Conservation (phyloP, 2,329 filamentous ascomycete genomes). For the Stylonectria norvegica region DNA sequence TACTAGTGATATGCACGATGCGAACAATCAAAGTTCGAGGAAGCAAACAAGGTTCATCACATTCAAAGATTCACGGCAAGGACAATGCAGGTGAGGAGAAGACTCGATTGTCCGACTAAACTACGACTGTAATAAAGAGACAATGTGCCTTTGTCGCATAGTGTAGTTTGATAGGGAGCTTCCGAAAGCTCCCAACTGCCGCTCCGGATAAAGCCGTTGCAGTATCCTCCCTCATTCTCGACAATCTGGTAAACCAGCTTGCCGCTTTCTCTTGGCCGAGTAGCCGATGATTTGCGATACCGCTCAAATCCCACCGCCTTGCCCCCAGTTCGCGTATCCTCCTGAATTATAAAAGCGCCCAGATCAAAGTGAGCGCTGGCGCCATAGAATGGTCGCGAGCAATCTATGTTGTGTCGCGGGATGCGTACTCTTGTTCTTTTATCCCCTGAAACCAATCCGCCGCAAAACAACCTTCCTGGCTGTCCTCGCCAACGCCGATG, state of each 20-base stretch:
- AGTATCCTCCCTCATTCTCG: conserved; percentile 12
- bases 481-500: conserved; percentile 53
- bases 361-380: conserved; percentile 23
- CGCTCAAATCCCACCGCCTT: too few relatives aligned
- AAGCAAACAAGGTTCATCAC: too few relatives aligned
- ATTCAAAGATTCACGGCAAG: too few relatives aligned
- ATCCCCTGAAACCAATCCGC: conserved; percentile 31
- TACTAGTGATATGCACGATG: too few relatives aligned
- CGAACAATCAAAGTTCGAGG: too few relatives aligned
- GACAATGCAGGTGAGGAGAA: too few relatives aligned
- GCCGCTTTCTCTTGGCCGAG: conserved; percentile 7
- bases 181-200: conserved; percentile 3
- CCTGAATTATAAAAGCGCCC: conserved; percentile 31
- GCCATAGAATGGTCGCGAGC: conserved; percentile 28
- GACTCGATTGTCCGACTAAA: too few relatives aligned
- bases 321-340: conserved; percentile 20
- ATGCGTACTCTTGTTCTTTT: conserved; percentile 38
- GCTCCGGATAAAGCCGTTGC: too few relatives aligned
- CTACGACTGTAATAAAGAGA: too few relatives aligned
- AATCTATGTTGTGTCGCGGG: conserved; percentile 41
- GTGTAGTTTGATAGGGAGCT: conserved; percentile 6
- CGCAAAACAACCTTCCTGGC: conserved; percentile 26
- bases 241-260: conserved; percentile 5
- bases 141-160: neutral
- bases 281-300: too few relatives aligned